Percentiles rank a stretch among this genome's conserved stretches.
phyloP scores from a whole-genome alignment of 2,329 filamentous ascomycete genomes.

The Colletotrichum graminicola region DNA sequence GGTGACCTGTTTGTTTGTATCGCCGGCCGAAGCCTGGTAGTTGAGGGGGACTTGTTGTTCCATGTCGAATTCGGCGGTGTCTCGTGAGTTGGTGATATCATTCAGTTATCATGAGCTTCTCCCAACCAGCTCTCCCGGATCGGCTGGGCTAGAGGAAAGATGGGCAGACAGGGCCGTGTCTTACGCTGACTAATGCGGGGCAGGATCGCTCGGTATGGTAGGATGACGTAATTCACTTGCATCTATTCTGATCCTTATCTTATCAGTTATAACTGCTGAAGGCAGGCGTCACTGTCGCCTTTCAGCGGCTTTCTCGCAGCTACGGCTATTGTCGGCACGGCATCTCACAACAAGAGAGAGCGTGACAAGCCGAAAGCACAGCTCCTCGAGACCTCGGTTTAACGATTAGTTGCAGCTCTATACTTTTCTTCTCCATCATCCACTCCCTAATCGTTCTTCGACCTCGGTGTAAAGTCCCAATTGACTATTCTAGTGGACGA shows the following conservation, averaged over 20 bases:
- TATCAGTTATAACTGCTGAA: constrained; percentile 10
- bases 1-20: constrained; percentile 78
- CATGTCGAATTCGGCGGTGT: constrained; percentile 52
- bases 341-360: not conserved
- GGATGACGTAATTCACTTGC: constrained; percentile 28
- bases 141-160: constrained; percentile 29
- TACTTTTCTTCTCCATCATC: constrained; percentile 2
- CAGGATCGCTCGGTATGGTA: not conserved
- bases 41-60: constrained; percentile 79
- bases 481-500: not conserved
- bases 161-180: constrained; percentile 11
- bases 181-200: constrained; percentile 39
- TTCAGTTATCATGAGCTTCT: constrained; percentile 26
- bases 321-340: constrained; percentile 40
- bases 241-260: constrained; percentile 13
- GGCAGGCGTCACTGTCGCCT: not conserved
- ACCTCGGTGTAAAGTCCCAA: not conserved
- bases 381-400: constrained; percentile 38
- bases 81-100: constrained; percentile 45
- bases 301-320: constrained; percentile 35
- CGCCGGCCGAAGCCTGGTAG: constrained; percentile 80
- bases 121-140: constrained; percentile 18
- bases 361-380: constrained; percentile 27
- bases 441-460: too few species aligned
- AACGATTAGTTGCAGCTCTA: not conserved